A percentile compares a stretch with the other conserved stretches of the same genome.
These are phyloP conservation scores for Aspergillus ochraceoroseus DNA, from an alignment of 2,329 filamentous ascomycete species.

Conservation along the genomic window DNA sequence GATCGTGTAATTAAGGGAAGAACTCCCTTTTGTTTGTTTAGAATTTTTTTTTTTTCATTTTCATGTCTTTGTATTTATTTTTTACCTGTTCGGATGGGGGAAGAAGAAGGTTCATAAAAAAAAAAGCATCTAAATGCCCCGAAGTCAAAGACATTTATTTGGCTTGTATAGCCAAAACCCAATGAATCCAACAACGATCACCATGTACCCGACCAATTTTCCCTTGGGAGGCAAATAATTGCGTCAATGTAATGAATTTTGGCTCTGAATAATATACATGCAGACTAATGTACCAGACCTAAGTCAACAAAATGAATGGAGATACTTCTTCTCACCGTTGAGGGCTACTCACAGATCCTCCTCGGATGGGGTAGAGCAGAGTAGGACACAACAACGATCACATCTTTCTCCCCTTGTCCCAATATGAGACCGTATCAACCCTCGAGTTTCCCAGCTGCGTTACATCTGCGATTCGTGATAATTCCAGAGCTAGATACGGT, in stretches of 20 bases:
- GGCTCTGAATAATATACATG: constrained; percentile 1
- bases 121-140: constrained; percentile 4
- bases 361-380: too few species aligned
- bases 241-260: not conserved
- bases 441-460: too few species aligned
- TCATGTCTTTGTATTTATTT: constrained; percentile 18
- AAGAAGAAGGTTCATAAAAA: constrained; percentile 16
- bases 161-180: constrained; percentile 1
- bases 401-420: too few species aligned
- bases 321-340: constrained; percentile 1
- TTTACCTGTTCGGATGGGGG: not conserved
- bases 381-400: too few species aligned
- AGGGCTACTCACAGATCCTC: too few species aligned
- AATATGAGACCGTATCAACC: too few species aligned
- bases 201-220: too few species aligned
- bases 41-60: constrained; percentile 11
- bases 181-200: too few species aligned
- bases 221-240: too few species aligned
- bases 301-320: constrained; percentile 2
- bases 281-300: not conserved
- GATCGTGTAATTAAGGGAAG: constrained; percentile 12
- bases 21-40: constrained; percentile 2
- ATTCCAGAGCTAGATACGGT: too few species aligned
- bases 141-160: constrained; percentile 1
- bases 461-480: too few species aligned